phyloP scores from a whole-genome alignment of 441 rosid species.

The Flueggea neowawraea region DNA sequence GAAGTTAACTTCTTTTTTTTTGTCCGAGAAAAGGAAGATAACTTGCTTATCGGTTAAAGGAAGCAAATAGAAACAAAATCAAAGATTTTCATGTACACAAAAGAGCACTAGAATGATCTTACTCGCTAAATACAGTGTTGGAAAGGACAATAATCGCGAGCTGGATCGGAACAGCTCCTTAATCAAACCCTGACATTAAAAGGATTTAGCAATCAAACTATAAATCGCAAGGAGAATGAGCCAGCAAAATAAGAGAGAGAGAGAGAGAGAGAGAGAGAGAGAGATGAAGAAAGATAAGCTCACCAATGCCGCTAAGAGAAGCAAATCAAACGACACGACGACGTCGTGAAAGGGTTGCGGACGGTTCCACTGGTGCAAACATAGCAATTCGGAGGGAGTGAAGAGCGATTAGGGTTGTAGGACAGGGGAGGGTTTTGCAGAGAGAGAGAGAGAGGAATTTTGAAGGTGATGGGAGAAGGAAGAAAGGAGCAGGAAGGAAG shows the following conservation, averaged over 20 bases:
- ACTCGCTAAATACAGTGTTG: background rate
- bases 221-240: no score
- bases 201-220: background rate
- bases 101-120: no score
- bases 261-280: no score
- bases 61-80: no score
- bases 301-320: background rate
- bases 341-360: background rate
- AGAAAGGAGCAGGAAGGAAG: background rate
- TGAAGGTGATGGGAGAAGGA: background rate
- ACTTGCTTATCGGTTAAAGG: no score
- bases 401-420: background rate
- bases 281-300: background rate
- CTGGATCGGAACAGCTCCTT: background rate
- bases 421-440: background rate
- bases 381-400: background rate
- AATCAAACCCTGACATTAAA: background rate
- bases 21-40: no score
- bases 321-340: no score
- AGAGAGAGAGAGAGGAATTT: no score
- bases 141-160: background rate
- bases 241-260: background rate
- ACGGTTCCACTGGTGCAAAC: background rate
- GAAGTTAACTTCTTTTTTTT: constrained; percentile 27
- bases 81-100: no score